Evolutionary conservation across 78 protist species (phyloP), one percentile per base, ranked within the genome.

Genomic region (Parvularia atlantis): DNA sequence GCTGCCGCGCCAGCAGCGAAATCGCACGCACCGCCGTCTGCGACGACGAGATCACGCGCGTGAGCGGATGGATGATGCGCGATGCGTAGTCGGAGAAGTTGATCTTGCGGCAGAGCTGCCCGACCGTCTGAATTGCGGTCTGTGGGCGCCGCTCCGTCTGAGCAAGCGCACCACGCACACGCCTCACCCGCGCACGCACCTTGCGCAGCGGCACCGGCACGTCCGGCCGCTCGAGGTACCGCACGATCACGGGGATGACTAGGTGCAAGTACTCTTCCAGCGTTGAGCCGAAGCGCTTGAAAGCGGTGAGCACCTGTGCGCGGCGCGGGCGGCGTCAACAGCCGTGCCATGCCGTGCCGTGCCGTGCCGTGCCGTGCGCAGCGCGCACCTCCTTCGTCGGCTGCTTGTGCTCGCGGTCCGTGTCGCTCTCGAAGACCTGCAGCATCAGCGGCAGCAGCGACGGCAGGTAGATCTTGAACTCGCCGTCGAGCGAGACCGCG

Each of bases 221-320:
- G 24, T 48, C 60, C 17, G 22, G 1, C 41, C 59, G 26, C 65
- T 92, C 96, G 36, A 71, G 26, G 22, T 91, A 44, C 41, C 75
- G 10, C 26, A 90, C 75, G 43, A 93, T 66, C 14, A 92, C 82
- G n/a, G 96, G 96, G 13, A 95, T 77, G 30, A 92, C 91, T 43
- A 90, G 65, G 83, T 91, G 91, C 17, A 88, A 37, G 65, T 81
- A 88, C 54, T 88, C 97, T 39, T 89, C 96, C 24, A 95, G 71
- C 43, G 80, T 79, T 39, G 84, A 35, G 46, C 93, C 97, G 60
- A 93, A 85, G 24, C 53, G 72, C 37, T 81, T 82, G 22, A 95
- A 58, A 6, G 97, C 85, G 62, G 73, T 68, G 37, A 93, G 77
- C 24, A 83, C 91, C n/a, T n/a, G n/a, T 13, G n/a, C n/a, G n/a